Evolutionary conservation across 2,329 filamentous ascomycete genomes (phyloP).

Genomic region (Hortaea sp.): DNA sequence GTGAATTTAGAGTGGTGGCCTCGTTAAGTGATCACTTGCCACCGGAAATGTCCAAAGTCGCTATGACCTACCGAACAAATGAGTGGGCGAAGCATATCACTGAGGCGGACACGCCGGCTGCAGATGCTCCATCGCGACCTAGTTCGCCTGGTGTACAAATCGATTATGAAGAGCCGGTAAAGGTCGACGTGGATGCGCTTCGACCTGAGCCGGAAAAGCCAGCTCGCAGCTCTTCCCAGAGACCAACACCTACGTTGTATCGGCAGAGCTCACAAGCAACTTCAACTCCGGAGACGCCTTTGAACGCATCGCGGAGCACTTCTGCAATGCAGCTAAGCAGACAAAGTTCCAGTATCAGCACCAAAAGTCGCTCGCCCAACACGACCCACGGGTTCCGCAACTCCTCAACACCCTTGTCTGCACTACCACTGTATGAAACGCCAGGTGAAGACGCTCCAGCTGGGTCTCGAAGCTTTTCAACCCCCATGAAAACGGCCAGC

Average conservation of each 20-base stretch:
- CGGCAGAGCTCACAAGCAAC: conserved; percentile 4
- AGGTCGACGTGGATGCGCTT: conserved; percentile 9
- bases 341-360: conserved; percentile 4
- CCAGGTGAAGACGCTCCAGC: conserved; percentile 21
- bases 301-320: background rate
- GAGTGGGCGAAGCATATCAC: conserved; percentile 95
- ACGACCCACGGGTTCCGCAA: conserved; percentile 17
- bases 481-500: conserved; percentile 19
- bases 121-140: conserved; percentile 16
- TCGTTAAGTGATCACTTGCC: conserved; percentile 54
- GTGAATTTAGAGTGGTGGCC: conserved; percentile 1
- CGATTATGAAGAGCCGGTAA: conserved; percentile 16
- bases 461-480: conserved; percentile 5
- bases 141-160: conserved; percentile 33
- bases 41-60: conserved; percentile 61
- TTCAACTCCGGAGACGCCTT: conserved; percentile 9
- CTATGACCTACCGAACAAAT: conserved; percentile 77
- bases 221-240: too few species aligned
- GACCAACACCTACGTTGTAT: background rate
- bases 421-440: conserved; percentile 27
- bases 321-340: conserved; percentile 5
- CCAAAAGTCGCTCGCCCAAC: background rate
- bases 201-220: background rate
- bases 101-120: conserved; percentile 46
- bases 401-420: conserved; percentile 22